Conservation (phyloP, 306 rosid genomes). For the Begonia masoniana region DNA sequence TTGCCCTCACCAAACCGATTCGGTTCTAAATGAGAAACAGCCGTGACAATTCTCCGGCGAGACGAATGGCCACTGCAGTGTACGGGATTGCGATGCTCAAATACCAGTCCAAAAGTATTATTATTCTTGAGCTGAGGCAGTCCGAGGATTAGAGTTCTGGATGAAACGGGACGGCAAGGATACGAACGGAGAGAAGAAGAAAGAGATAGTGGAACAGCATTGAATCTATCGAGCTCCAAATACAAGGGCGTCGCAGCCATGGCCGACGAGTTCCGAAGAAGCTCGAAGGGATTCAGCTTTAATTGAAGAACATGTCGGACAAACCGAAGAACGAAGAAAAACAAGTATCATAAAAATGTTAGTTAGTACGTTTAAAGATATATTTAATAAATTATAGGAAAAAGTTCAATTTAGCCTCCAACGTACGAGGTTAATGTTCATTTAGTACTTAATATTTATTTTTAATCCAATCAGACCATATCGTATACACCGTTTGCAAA, state of each 20-base stretch:
- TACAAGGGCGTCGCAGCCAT: constrained; percentile 20
- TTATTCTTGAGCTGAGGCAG: constrained; percentile 1
- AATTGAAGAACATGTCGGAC: not conserved
- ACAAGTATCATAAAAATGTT: no score
- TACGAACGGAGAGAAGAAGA: constrained; percentile 7
- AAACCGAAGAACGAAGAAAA: not conserved
- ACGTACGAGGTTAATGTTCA: no score
- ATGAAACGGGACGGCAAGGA: constrained; percentile 10
- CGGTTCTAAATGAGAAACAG: constrained; percentile 28
- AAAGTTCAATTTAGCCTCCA: no score
- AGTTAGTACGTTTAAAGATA: no score
- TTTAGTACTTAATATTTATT: no score
- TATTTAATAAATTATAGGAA: no score
- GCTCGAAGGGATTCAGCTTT: not conserved
- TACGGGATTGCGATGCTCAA: constrained; percentile 2
- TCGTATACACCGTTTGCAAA: no score
- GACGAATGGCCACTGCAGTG: not conserved
- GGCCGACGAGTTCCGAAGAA: not conserved
- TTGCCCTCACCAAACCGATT: constrained; percentile 19
- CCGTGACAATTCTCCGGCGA: constrained; percentile 12
- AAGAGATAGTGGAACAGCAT: constrained; percentile 9
- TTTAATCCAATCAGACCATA: no score
- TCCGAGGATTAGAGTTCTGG: constrained; percentile 6
- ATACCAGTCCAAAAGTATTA: constrained; percentile 8
- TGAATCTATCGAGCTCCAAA: constrained; percentile 12